Base-by-base conservation (phyloP, 306 rosid species). In the Lagenaria siceraria region DNA sequence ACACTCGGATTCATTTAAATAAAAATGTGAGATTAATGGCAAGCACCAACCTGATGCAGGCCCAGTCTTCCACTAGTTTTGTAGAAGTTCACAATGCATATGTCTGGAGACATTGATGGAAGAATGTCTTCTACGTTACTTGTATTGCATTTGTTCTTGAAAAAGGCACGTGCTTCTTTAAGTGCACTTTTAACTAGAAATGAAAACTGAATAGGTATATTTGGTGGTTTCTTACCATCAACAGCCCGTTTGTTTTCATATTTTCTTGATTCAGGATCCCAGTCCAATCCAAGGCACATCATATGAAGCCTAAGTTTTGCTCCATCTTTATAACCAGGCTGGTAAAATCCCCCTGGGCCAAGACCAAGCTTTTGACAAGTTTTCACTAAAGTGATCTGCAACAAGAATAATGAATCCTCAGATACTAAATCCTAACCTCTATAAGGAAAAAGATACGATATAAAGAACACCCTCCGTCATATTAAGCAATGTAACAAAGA, bases 251-350 rank as follows among this genome's bases (percentile, higher is more conserved):
- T 54, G 10, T 52, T 35, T 54, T 77, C 84, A 80, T 90, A 92
- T 51, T 75, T 86, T 53, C 87, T 79, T 9, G 92, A 85, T 66
- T 86, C 82, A 69, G 93, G 87, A 87, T 92, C 88, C 96, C 96
- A 92, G 69, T 87, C 85, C 80, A 56, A 51, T 75, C 96, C 96
- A 79, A 92, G 90, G 74, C 96, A 90, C 93, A 88, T 90, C 90
- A 92, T 92, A 72, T 79, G 84, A 78, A 89, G 77, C 72, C 83
- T 77, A 55, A 89, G 90, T 87, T 88, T 88, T 5, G 85, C 87
- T 62, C 96, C 96, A 58, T 48, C 72, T 54, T 80, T 68, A 81
- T 77, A 92, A 40, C 89, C 81, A 18, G 96, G 92, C 80, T 74
- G 87, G 81, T 90, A 92, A 81, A 92, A 90, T 42, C 90, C 97